A percentile compares a stretch with the other conserved stretches of the same genome.
Conservation (phyloP, 495 filamentous ascomycete genomes). For the Opeltia flavorubescens region DNA sequence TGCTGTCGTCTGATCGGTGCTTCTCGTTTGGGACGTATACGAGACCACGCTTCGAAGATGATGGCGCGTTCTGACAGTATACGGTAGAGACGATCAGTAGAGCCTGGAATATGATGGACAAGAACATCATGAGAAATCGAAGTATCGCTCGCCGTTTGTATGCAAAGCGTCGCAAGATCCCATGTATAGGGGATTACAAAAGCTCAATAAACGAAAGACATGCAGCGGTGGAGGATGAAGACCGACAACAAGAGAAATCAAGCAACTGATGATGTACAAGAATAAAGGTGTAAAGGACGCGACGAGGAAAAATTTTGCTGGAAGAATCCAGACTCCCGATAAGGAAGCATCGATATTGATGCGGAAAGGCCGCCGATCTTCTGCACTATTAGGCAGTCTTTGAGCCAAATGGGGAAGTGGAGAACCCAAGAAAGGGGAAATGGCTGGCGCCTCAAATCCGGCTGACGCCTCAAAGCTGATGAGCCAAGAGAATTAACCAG, state of each 20-base stretch:
- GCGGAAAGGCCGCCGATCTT: too few relatives aligned
- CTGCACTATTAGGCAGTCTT: too few relatives aligned
- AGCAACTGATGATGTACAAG: not conserved
- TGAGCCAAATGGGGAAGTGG: not conserved
- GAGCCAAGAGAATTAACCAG: too few relatives aligned
- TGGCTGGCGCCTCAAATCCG: too few relatives aligned
- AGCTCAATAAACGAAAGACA: too few relatives aligned
- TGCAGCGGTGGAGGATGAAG: too few relatives aligned
- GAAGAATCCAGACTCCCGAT: not conserved
- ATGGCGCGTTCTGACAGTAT: slow-evolving; percentile 2
- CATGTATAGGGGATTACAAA: not conserved
- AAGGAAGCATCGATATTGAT: not conserved
- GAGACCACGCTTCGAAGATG: slow-evolving; percentile 56
- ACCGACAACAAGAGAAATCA: not conserved
- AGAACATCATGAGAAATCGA: not conserved
- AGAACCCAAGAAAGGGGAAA: too few relatives aligned
- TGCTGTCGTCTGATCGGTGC: slow-evolving; percentile 39
- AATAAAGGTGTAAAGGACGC: not conserved
- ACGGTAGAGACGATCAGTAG: not conserved
- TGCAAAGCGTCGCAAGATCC: not conserved
- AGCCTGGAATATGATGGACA: not conserved
- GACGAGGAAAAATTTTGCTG: not conserved
- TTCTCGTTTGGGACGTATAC: slow-evolving; percentile 40
- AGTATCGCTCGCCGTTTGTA: too few relatives aligned
- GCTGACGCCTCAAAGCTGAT: too few relatives aligned